Evolutionary conservation across 2,329 filamentous ascomycete genomes (phyloP).

Genomic region (Arthroderma sp.): DNA sequence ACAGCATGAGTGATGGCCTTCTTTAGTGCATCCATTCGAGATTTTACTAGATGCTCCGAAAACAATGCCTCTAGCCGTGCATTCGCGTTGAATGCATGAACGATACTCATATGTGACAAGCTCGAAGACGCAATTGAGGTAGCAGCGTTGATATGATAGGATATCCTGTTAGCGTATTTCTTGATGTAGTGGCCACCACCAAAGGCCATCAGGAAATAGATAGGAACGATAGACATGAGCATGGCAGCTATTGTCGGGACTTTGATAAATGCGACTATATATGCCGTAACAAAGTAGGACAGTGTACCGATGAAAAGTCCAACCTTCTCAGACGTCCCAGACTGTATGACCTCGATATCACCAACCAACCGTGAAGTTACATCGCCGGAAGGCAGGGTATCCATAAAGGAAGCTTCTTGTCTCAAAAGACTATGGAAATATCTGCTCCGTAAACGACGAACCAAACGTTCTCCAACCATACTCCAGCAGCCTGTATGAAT

Average conservation of each 20-base stretch:
- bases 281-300: conserved; percentile 55
- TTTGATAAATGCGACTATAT: conserved; percentile 54
- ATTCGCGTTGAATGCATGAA: conserved; percentile 51
- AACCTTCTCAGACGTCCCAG: conserved; percentile 58
- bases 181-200: conserved; percentile 43
- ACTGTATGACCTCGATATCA: conserved; percentile 54
- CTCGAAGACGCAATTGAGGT: conserved; percentile 51
- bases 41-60: conserved; percentile 36
- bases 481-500: conserved; percentile 51
- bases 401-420: conserved; percentile 53
- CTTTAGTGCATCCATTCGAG: conserved; percentile 40
- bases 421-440: conserved; percentile 47
- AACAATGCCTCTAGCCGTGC: conserved; percentile 48
- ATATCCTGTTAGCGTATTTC: conserved; percentile 38
- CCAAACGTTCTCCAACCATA: conserved; percentile 49
- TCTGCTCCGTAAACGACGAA: conserved; percentile 47
- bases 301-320: conserved; percentile 49
- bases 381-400: conserved; percentile 49
- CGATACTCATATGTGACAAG: conserved; percentile 46
- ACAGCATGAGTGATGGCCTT: conserved; percentile 43
- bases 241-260: conserved; percentile 50
- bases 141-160: conserved; percentile 42
- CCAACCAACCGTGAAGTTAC: conserved; percentile 50
- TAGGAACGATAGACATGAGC: conserved; percentile 49
- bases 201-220: conserved; percentile 47